phyloP scores from a whole-genome alignment of 306 rosid genomes.

The Malus asiatica region DNA sequence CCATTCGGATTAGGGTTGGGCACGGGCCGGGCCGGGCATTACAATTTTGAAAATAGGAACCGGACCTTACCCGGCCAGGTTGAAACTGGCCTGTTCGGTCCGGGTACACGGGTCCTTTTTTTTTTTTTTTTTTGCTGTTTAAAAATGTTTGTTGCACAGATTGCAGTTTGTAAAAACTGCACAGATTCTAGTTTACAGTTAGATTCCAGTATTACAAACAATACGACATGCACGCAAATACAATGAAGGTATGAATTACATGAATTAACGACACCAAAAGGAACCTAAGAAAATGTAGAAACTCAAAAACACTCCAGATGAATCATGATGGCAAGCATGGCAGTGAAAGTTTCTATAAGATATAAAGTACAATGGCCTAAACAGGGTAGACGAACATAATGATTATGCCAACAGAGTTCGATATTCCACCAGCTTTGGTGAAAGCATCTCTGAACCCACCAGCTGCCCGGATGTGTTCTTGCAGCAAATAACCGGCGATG shows the following conservation, averaged over 20 bases:
- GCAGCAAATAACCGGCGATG: slow-evolving; percentile 78
- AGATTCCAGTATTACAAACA: not conserved
- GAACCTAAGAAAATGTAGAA: slow-evolving; percentile 7
- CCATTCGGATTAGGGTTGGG: too few relatives aligned
- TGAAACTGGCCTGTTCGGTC: too few relatives aligned
- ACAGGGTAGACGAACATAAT: slow-evolving; percentile 65
- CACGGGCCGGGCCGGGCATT: too few relatives aligned
- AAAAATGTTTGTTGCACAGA: too few relatives aligned
- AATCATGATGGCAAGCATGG: not conserved
- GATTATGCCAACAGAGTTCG: slow-evolving; percentile 69
- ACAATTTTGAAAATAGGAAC: too few relatives aligned
- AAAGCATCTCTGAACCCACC: slow-evolving; percentile 90
- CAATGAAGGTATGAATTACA: slow-evolving; percentile 9
- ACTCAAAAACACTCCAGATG: not conserved
- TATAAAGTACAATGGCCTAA: slow-evolving; percentile 49
- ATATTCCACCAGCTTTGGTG: slow-evolving; percentile 60
- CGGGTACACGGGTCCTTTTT: too few relatives aligned
- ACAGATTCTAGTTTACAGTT: too few relatives aligned
- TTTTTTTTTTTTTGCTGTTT: too few relatives aligned
- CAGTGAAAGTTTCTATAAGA: slow-evolving; percentile 24
- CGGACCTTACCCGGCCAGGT: too few relatives aligned
- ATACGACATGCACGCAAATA: not conserved
- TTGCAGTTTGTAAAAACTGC: too few relatives aligned
- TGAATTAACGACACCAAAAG: slow-evolving; percentile 7
- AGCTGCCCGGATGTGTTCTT: slow-evolving; percentile 88